Conservation (phyloP, 352 stramenopile species). For the Globisporangium echinulatum region DNA sequence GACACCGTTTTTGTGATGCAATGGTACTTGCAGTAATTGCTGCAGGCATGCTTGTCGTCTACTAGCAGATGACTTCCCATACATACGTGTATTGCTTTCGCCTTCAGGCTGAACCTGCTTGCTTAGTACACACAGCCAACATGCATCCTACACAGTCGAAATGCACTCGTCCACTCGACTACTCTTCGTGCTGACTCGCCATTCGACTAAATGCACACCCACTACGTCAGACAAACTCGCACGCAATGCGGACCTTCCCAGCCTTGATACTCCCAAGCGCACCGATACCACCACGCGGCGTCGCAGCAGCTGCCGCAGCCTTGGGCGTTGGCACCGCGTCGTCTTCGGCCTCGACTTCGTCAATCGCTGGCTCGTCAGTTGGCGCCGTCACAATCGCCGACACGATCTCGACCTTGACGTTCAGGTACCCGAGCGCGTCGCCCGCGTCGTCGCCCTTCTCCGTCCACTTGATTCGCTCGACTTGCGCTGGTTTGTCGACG, state of each 20-base stretch:
- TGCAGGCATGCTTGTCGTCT: too few species aligned
- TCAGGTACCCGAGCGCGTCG: slow-evolving; percentile 17
- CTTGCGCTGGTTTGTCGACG: not conserved
- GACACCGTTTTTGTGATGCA: too few species aligned
- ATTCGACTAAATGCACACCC: too few species aligned
- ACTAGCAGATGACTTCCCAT: too few species aligned
- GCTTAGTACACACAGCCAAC: too few species aligned
- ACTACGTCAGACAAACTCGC: slow-evolving; percentile 13
- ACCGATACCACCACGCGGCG: not conserved
- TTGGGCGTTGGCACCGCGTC: slow-evolving; percentile 6
- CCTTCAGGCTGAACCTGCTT: too few species aligned
- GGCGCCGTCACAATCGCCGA: slow-evolving; percentile 10
- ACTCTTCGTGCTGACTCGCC: too few species aligned
- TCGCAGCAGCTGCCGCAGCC: not conserved
- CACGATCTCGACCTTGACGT: slow-evolving; percentile 18
- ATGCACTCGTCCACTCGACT: not conserved
- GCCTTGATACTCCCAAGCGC: slow-evolving; percentile 14
- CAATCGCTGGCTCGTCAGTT: not conserved
- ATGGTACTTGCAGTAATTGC: too few species aligned
- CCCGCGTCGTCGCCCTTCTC: slow-evolving; percentile 17
- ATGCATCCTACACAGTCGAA: not conserved
- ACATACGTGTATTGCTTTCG: too few species aligned
- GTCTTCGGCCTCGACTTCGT: not conserved
- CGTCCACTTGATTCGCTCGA: slow-evolving; percentile 14
- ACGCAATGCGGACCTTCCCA: slow-evolving; percentile 19